These are phyloP conservation scores for Breviolum minutum DNA, from an alignment of 73 alveolate genomes.

Conservation along the genomic window DNA sequence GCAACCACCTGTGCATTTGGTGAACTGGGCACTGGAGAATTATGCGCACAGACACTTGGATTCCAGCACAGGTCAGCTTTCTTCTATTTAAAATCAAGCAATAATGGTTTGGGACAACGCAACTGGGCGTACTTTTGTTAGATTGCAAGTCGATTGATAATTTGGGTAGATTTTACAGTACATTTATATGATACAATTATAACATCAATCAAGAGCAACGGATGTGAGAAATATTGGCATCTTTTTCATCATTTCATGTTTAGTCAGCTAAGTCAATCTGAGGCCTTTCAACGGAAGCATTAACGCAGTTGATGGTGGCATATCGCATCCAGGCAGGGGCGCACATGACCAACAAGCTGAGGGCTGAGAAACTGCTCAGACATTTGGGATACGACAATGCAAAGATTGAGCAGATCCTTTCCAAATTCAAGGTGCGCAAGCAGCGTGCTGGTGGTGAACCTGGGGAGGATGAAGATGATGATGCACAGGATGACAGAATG, in stretches of 20 bases:
- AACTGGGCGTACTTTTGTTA: neutral
- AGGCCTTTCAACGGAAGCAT: neutral
- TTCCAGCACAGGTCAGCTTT: neutral
- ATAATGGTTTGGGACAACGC: no score
- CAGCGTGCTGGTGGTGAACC: neutral
- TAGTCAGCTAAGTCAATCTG: neutral
- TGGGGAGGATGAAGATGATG: neutral
- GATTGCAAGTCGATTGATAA: neutral
- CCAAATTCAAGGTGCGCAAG: neutral
- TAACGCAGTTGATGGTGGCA: neutral
- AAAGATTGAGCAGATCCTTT: neutral
- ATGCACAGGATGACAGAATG: neutral
- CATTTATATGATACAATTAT: no score
- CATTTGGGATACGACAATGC: neutral
- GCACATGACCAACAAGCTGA: neutral
- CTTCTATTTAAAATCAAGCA: neutral
- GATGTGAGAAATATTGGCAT: no score
- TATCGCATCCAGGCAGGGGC: neutral
- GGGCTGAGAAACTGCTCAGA: neutral
- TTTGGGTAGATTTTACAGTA: no score
- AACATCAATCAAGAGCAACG: no score
- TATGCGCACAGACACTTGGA: neutral
- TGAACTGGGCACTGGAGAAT: constrained; percentile 34
- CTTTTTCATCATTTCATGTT: neutral
- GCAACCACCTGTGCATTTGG: neutral